Base-by-base conservation (phyloP, 129 eudicot genomes). In the Silybum marianum region DNA sequence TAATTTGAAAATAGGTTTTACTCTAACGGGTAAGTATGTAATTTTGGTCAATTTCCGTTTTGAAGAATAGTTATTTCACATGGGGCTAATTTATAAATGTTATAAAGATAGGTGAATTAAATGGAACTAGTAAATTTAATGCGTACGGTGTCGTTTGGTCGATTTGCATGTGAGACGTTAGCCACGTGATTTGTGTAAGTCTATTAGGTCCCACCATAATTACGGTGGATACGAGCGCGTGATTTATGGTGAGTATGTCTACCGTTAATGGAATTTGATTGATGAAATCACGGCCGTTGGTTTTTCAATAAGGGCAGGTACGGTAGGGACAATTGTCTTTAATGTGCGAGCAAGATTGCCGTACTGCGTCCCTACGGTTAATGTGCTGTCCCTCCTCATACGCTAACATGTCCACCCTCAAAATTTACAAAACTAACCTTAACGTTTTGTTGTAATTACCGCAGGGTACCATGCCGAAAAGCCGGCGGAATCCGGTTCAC, bases 401-500 rank as follows among this genome's bases (percentile, higher is more conserved):
- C 72, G 69, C 22, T 77, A 83, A 1, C 39, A 69, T 51, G 30
- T 73, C 48, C 22, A n/a, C 12, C 16, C 4, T 44, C 16, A 16
- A 44, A 26, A n/a, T 28, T 82, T 74, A 63, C 75, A 1, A 23
- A n/a, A 38, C 16, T 81, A 0, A 79, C 81, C 4, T 72, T 24
- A 10, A 21, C 2, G 38, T n/a, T n/a, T 48, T 70, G 73, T 19
- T 34, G 6, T 7, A 30, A 30, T 69, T 76, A 78, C 26, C 34
- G 69, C 86, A 93, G 98, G 91, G 96, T 93, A 60, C 94, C 98
- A 71, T 93, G 98, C 86, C 84, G 93, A 67, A 93, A 91, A 83
- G 85, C 85, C 12, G 98, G 96, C 0, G 98, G 98, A 11, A 83
- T 93, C 11, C 81, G 98, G 89, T 93, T 91, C 88, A 91, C 98